Evolutionary conservation across 2,329 filamentous ascomycete genomes (phyloP).

Genomic region (Pyrenochaeta sp.): DNA sequence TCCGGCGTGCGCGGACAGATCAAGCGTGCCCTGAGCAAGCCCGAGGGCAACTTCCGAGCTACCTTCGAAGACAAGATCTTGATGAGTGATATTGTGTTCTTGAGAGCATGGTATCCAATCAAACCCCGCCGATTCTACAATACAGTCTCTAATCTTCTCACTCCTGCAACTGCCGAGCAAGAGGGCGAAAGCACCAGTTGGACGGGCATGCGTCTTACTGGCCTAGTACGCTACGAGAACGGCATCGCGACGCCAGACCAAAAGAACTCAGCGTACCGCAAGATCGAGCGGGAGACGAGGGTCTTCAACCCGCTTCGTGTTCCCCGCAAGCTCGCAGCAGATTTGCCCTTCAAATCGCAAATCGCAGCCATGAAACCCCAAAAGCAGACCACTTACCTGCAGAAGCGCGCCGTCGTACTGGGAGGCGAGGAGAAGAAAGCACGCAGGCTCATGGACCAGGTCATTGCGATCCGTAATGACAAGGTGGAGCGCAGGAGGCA

Average conservation of each 20-base stretch:
- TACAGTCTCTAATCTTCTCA: conserved; percentile 89
- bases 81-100: conserved; percentile 94
- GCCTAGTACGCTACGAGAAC: conserved; percentile 83
- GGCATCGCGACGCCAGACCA: conserved; percentile 78
- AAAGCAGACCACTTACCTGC: conserved; percentile 84
- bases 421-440: conserved; percentile 87
- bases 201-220: conserved; percentile 93
- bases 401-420: conserved; percentile 93
- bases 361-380: conserved; percentile 83
- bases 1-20: conserved; percentile 96
- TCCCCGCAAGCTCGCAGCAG: conserved; percentile 80
- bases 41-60: conserved; percentile 93
- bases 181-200: conserved; percentile 62
- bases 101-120: conserved; percentile 96
- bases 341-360: conserved; percentile 92
- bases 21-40: conserved; percentile 91
- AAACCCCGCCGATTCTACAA: conserved; percentile 97
- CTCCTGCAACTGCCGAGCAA: conserved; percentile 52
- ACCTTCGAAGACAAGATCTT: conserved; percentile 99
- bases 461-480: conserved; percentile 89
- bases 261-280: conserved; percentile 85
- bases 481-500: conserved; percentile 82
- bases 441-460: conserved; percentile 88
- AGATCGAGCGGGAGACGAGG: conserved; percentile 60
- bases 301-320: conserved; percentile 72